Evolutionary conservation across 2,329 filamentous ascomycete genomes (phyloP).

Genomic region (Nectriaceae sp.): DNA sequence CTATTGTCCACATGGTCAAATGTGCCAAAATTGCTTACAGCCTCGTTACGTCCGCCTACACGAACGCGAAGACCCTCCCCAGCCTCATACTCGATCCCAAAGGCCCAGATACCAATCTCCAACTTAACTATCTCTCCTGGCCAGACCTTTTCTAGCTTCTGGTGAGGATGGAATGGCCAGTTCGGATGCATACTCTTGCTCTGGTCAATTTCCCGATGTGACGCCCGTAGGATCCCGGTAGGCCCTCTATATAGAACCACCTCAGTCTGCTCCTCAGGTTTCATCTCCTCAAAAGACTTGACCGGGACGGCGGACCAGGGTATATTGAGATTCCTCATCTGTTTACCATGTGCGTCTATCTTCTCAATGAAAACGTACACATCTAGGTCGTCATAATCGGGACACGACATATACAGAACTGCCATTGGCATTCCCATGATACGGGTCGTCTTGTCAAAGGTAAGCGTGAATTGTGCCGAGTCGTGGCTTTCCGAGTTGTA

Average conservation of each 20-base stretch:
- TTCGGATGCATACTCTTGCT: conserved; percentile 27
- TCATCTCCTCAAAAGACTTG: conserved; percentile 21
- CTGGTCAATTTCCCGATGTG: conserved; percentile 24
- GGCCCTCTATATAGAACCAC: conserved; percentile 28
- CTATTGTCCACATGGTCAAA: conserved; percentile 16
- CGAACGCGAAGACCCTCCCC: conserved; percentile 24
- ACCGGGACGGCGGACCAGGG: conserved; percentile 22
- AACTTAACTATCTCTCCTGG: conserved; percentile 26
- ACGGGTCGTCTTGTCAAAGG: conserved; percentile 5
- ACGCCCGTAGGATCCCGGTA: conserved; percentile 17
- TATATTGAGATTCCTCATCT: conserved; percentile 27
- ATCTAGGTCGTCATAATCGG: conserved; percentile 43
- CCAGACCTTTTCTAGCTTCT: conserved; percentile 18
- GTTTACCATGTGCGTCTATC: conserved; percentile 27
- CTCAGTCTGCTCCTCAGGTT: conserved; percentile 21
- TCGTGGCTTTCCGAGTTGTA: conserved; percentile 3
- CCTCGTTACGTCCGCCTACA: conserved; percentile 23
- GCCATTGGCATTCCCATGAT: conserved; percentile 8
- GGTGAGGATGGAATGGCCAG: conserved; percentile 29
- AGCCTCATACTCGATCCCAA: conserved; percentile 30
- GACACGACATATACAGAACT: conserved; percentile 11
- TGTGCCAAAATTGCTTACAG: conserved; percentile 18
- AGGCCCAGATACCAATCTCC: conserved; percentile 32
- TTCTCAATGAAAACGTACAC: conserved; percentile 37
- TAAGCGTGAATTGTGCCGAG: neutral